Percentiles rank a stretch among this genome's conserved stretches.
Evolutionary conservation across 169 alveolate genomes (phyloP).

Genomic region (Plasmodium gaboni): DNA sequence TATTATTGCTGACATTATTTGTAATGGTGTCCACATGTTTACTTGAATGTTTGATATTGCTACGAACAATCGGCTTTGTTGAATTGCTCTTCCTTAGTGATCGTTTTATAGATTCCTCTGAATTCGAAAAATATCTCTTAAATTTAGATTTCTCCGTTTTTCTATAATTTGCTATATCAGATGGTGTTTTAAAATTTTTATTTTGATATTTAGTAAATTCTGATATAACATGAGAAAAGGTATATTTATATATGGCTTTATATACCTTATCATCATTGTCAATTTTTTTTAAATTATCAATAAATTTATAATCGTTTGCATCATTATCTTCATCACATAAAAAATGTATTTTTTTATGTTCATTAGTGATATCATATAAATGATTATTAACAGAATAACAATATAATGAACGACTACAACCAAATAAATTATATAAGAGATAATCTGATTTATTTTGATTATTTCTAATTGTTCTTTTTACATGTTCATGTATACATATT

Average conservation of each 20-base stretch:
- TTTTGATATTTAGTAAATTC: slow-evolving; percentile 31
- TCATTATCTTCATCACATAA: slow-evolving; percentile 32
- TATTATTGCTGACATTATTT: neutral
- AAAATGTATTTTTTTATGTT: slow-evolving; percentile 14
- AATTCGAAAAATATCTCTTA: slow-evolving; percentile 46
- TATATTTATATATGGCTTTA: slow-evolving; percentile 54
- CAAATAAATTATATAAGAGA: slow-evolving; percentile 46
- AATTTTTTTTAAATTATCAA: slow-evolving; percentile 25
- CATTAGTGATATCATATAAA: slow-evolving; percentile 35
- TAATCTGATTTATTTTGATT: slow-evolving; percentile 69
- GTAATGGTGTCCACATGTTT: neutral
- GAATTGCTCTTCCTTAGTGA: neutral
- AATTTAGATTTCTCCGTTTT: slow-evolving; percentile 48
- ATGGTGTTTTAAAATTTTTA: slow-evolving; percentile 33
- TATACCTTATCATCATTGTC: slow-evolving; percentile 61
- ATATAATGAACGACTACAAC: slow-evolving; percentile 55
- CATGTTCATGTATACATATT: slow-evolving; percentile 63
- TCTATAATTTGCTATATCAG: slow-evolving; percentile 29
- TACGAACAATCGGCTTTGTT: neutral
- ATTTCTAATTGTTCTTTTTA: slow-evolving; percentile 50
- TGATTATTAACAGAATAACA: slow-evolving; percentile 70
- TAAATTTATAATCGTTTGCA: slow-evolving; percentile 41
- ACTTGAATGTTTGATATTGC: neutral
- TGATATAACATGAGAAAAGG: slow-evolving; percentile 55
- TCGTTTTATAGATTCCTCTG: slow-evolving; percentile 10